Percentiles rank a stretch among this genome's conserved stretches.
Evolutionary conservation across 306 rosid species (phyloP).

Genomic region (Vigna trinervia): DNA sequence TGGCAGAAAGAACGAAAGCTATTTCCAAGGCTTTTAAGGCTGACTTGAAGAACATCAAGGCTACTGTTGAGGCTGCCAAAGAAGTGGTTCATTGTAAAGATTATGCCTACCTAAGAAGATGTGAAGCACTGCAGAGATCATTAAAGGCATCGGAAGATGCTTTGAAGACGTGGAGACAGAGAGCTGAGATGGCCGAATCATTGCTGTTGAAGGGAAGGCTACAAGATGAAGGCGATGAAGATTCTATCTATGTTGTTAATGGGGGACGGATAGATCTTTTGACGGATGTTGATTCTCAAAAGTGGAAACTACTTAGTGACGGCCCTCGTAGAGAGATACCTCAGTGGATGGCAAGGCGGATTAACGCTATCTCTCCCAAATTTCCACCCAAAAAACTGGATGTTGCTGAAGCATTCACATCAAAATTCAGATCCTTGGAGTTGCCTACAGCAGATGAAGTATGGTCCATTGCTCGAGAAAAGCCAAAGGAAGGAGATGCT

Average conservation of each 20-base stretch:
- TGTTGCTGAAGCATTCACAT: conserved; percentile 62
- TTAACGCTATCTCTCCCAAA: conserved; percentile 64
- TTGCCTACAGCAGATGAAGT: conserved; percentile 74
- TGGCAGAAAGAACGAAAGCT: conserved; percentile 60
- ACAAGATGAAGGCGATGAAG: conserved; percentile 53
- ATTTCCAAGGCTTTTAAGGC: conserved; percentile 66
- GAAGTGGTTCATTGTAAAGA: conserved; percentile 59
- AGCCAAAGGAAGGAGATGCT: conserved; percentile 73
- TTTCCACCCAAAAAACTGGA: conserved; percentile 76
- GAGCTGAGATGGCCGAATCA: conserved; percentile 74
- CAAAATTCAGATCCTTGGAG: conserved; percentile 68
- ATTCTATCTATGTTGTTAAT: conserved; percentile 60
- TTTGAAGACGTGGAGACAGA: conserved; percentile 67
- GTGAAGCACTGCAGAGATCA: conserved; percentile 71
- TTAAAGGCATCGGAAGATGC: conserved; percentile 69
- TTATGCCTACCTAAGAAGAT: conserved; percentile 70
- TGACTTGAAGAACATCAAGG: conserved; percentile 69
- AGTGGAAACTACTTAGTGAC: conserved; percentile 76
- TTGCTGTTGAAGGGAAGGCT: conserved; percentile 62
- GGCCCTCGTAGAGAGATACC: conserved; percentile 88
- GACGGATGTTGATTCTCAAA: conserved; percentile 67
- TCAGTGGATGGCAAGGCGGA: conserved; percentile 86
- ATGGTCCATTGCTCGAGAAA: conserved; percentile 82
- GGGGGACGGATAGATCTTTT: conserved; percentile 83
- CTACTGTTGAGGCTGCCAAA: conserved; percentile 73